A percentile compares a stretch with the other conserved stretches of the same genome.
phyloP scores from a whole-genome alignment of 768 basidiomycete species.

The Russula sp. region DNA sequence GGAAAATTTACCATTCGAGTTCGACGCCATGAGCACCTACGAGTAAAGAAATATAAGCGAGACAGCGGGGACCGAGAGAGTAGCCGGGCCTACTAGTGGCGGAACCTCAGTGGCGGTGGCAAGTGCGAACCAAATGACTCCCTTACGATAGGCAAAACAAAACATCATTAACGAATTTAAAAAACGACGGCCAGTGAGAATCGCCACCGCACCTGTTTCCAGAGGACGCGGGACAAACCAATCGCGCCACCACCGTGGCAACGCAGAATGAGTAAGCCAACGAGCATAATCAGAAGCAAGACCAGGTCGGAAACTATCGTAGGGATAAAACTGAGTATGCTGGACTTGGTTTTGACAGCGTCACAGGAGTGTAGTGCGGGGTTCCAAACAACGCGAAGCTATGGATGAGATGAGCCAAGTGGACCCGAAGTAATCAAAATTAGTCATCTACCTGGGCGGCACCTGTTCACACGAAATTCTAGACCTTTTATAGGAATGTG shows the following conservation, averaged over 20 bases:
- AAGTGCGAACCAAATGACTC: neutral
- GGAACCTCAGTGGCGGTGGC: neutral
- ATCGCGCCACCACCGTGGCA: neutral
- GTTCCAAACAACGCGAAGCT: neutral
- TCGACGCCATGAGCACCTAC: neutral
- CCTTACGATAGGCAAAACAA: neutral
- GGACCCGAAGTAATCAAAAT: neutral
- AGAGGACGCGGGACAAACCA: neutral
- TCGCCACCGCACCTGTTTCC: neutral
- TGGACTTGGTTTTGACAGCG: neutral
- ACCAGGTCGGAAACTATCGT: slow-evolving; percentile 1
- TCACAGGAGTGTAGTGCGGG: neutral
- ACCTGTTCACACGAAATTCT: slow-evolving; percentile 1
- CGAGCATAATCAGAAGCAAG: slow-evolving; percentile 12
- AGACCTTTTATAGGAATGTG: neutral
- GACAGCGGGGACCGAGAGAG: neutral
- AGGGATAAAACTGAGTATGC: neutral
- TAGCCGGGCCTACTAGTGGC: neutral
- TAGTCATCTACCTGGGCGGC: neutral
- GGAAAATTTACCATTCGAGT: neutral
- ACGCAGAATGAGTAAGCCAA: slow-evolving; percentile 3
- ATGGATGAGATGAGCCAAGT: neutral
- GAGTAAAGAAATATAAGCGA: neutral
- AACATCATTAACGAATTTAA: neutral
- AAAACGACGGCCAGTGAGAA: neutral